A percentile compares a stretch with the other conserved stretches of the same genome.
Evolutionary conservation across 164 flowering plant species (phyloP).

Genomic region (Malania oleifera): DNA sequence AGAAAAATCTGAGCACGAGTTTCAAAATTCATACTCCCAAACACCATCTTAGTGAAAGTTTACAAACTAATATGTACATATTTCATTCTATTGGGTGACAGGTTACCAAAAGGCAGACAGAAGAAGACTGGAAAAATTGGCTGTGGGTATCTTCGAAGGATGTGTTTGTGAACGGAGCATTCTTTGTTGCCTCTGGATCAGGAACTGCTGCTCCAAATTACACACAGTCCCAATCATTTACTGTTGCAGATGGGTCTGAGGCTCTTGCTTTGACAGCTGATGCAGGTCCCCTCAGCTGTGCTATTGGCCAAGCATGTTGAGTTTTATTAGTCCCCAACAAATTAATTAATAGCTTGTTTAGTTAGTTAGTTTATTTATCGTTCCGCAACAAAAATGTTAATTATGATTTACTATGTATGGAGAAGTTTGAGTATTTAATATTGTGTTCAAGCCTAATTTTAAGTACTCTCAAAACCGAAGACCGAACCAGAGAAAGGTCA

Average conservation of each 20-base stretch:
- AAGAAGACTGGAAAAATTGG: slow-evolving; percentile 54
- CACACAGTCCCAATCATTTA: slow-evolving; percentile 33
- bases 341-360: no score
- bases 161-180: slow-evolving; percentile 65
- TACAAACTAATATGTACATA: no score
- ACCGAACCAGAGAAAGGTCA: no score
- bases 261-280: slow-evolving; percentile 53
- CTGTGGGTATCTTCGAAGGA: slow-evolving; percentile 69
- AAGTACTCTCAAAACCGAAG: no score
- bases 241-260: slow-evolving; percentile 36
- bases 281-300: slow-evolving; percentile 60
- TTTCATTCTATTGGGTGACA: slow-evolving; percentile 16
- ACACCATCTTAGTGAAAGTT: no score
- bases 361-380: no score
- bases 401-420: no score
- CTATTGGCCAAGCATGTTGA: slow-evolving; percentile 36
- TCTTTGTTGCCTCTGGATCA: slow-evolving; percentile 67
- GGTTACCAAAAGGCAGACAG: slow-evolving; percentile 63
- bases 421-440: no score
- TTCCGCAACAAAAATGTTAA: no score
- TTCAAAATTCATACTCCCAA: no score
- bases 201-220: slow-evolving; percentile 56
- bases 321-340: not conserved
- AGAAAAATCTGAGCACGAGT: no score
- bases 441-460: no score